These are phyloP conservation scores for Arthrobotrys sinensis DNA, from an alignment of 2,329 filamentous ascomycete genomes.

Conservation along the genomic window DNA sequence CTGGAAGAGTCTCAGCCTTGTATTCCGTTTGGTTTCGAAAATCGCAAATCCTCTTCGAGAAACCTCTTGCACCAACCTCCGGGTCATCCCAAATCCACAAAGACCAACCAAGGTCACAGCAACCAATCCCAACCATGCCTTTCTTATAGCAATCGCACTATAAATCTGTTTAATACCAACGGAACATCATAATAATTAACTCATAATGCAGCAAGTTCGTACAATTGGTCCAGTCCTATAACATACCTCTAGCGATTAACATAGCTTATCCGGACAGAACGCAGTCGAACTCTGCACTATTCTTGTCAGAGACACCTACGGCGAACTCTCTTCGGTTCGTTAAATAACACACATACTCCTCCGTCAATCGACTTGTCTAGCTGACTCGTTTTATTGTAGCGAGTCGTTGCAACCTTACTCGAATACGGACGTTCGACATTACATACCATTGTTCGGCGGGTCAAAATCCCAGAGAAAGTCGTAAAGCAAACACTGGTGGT, in stretches of 20 bases:
- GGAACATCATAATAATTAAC: constrained; percentile 14
- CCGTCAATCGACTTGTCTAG: neutral
- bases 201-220: constrained; percentile 51
- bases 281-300: constrained; percentile 90
- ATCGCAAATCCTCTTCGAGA: constrained; percentile 3
- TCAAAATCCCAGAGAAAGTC: constrained; percentile 80
- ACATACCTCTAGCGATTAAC: constrained; percentile 16
- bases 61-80: constrained; percentile 16
- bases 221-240: neutral
- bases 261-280: constrained; percentile 70
- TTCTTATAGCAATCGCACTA: constrained; percentile 55
- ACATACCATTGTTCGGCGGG: constrained; percentile 78
- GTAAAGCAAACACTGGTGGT: constrained; percentile 85
- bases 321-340: constrained; percentile 90
- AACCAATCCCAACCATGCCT: constrained; percentile 63
- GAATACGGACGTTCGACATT: constrained; percentile 83
- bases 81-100: constrained; percentile 61
- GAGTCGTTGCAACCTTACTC: constrained; percentile 85
- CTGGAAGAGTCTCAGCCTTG: neutral
- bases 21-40: neutral
- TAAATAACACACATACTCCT: neutral
- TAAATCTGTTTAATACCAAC: constrained; percentile 23
- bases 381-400: constrained; percentile 71
- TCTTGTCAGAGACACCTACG: constrained; percentile 89
- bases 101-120: constrained; percentile 66